A percentile compares a stretch with the other conserved stretches of the same genome.
Conservation (phyloP, 2,329 filamentous ascomycete species). For the Cadophora malorum region DNA sequence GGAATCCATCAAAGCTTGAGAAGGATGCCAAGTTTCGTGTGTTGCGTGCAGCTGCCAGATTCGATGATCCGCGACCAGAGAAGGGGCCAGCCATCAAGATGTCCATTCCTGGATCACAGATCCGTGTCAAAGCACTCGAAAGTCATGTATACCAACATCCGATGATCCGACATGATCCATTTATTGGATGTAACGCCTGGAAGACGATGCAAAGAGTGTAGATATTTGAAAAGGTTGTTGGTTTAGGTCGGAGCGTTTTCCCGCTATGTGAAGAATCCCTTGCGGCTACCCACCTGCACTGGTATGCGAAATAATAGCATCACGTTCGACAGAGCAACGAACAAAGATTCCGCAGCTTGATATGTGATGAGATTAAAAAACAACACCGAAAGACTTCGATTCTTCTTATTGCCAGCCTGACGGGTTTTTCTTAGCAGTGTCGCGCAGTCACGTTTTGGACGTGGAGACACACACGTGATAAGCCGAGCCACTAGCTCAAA, state of each 20-base stretch:
- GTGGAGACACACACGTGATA: neutral
- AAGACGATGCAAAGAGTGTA: neutral
- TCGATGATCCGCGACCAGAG: constrained; percentile 3
- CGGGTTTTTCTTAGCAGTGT: neutral
- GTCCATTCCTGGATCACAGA: neutral
- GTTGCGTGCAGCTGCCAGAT: constrained; percentile 13
- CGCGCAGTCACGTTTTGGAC: neutral
- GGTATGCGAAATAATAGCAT: too few relatives aligned
- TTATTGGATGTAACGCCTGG: neutral
- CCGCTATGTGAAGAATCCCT: too few relatives aligned
- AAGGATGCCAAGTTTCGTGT: constrained; percentile 24
- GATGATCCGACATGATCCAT: neutral
- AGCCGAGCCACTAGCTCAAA: constrained; percentile 8
- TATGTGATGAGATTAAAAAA: too few relatives aligned
- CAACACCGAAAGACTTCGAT: too few relatives aligned
- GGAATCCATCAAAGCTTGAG: constrained; percentile 12
- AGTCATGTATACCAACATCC: neutral
- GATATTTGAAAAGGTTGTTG: too few relatives aligned
- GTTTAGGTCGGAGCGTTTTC: too few relatives aligned
- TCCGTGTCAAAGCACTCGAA: neutral
- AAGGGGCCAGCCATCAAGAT: neutral
- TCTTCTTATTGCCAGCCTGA: too few relatives aligned
- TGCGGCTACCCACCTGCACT: too few relatives aligned
- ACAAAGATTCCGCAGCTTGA: too few relatives aligned
- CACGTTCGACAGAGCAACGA: too few relatives aligned